A percentile compares a stretch with the other conserved stretches of the same genome.
phyloP scores from a whole-genome alignment of 352 stramenopile species.

The Aphanomyces stellatus region DNA sequence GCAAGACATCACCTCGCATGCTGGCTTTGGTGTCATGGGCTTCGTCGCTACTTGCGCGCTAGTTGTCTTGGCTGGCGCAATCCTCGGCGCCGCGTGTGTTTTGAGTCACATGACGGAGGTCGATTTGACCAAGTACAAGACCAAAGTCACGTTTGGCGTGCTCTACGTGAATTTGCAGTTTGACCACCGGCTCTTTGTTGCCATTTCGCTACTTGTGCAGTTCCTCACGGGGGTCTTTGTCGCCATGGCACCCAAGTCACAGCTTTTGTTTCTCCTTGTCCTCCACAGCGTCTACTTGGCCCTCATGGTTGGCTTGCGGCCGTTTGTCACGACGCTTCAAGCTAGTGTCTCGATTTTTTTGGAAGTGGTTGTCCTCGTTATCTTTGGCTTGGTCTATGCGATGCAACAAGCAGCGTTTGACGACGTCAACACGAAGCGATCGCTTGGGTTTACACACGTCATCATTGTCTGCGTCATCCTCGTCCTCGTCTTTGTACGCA shows the following conservation, averaged over 20 bases:
- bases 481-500: constrained; percentile 6
- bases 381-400: background rate
- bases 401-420: background rate
- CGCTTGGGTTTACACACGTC: background rate
- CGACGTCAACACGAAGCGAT: background rate
- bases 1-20: constrained; percentile 33
- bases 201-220: constrained; percentile 43
- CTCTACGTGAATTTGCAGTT: constrained; percentile 59
- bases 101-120: constrained; percentile 47
- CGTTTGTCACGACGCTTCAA: constrained; percentile 22
- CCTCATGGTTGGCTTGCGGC: constrained; percentile 34
- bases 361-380: background rate
- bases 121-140: constrained; percentile 47
- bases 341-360: background rate
- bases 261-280: constrained; percentile 49
- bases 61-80: constrained; percentile 32
- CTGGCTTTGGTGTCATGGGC: constrained; percentile 23
- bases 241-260: constrained; percentile 36
- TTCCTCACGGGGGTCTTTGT: constrained; percentile 49
- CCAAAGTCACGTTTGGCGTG: constrained; percentile 45
- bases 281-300: constrained; percentile 46
- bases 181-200: constrained; percentile 56
- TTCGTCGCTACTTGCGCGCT: constrained; percentile 39
- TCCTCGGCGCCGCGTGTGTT: constrained; percentile 35
- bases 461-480: background rate